Conservation (phyloP, 176 grass and related monocot genomes). For the Triticum timopheevii region DNA sequence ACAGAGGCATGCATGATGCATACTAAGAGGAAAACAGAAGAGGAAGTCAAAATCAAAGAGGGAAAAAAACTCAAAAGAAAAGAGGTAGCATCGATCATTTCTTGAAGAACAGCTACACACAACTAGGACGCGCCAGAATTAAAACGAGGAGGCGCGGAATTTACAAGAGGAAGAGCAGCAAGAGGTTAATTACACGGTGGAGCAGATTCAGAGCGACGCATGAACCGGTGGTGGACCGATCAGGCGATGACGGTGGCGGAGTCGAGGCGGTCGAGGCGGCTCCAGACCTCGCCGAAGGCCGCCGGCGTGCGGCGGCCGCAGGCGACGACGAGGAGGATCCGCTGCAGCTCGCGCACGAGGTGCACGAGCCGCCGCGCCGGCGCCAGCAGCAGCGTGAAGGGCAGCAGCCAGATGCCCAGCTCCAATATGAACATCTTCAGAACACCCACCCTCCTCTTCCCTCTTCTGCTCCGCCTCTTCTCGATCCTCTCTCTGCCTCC, state of each 20-base stretch:
- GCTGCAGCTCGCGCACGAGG: slow-evolving; percentile 56
- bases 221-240: background rate
- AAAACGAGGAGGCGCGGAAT: too few species aligned
- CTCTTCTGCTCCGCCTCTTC: background rate
- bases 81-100: background rate
- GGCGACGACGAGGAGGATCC: slow-evolving; percentile 41
- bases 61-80: background rate
- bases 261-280: slow-evolving; percentile 57
- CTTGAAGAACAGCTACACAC: background rate
- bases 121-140: background rate
- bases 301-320: background rate
- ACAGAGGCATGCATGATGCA: background rate
- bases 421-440: slow-evolving; percentile 50
- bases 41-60: background rate
- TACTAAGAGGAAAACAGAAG: too few species aligned
- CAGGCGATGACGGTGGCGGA: slow-evolving; percentile 53
- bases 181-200: background rate
- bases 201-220: background rate
- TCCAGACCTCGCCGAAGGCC: slow-evolving; percentile 38
- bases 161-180: background rate
- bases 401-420: slow-evolving; percentile 69
- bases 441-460: background rate
- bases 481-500: too few species aligned
- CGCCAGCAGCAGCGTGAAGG: slow-evolving; percentile 65
- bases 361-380: slow-evolving; percentile 58